A percentile compares a stretch with the other conserved stretches of the same genome.
phyloP scores from a whole-genome alignment of 345 rosid genomes.

The Cochlearia excelsa region DNA sequence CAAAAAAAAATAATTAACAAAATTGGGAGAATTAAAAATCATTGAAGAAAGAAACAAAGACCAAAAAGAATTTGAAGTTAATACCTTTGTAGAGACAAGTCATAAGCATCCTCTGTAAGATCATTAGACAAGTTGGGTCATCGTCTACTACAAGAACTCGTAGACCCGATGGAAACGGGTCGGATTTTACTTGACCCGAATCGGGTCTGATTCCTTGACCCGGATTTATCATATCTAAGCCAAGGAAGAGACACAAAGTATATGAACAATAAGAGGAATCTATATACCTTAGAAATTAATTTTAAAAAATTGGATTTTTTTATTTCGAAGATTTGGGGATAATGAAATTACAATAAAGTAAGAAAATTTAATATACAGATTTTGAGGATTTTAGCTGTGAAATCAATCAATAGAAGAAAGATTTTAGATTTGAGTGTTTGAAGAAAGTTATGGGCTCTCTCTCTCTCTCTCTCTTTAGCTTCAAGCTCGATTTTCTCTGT shows the following conservation, averaged over 20 bases:
- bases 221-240: conserved; percentile 29
- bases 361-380: conserved; percentile 33
- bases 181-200: conserved; percentile 33
- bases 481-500: neutral
- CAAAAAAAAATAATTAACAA: neutral
- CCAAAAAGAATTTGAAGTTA: neutral
- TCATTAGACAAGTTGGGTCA: conserved; percentile 88
- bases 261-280: conserved; percentile 19
- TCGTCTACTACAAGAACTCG: conserved; percentile 93
- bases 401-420: no score
- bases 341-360: neutral
- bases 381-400: neutral
- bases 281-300: conserved; percentile 7
- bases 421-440: neutral
- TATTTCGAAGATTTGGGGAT: conserved; percentile 28
- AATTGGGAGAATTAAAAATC: conserved; percentile 1
- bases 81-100: conserved; percentile 79
- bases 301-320: conserved; percentile 11
- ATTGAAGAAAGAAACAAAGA: no score
- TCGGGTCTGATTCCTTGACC: conserved; percentile 39
- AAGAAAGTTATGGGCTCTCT: neutral
- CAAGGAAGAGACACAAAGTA: conserved; percentile 15
- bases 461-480: neutral
- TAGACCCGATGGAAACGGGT: conserved; percentile 76
- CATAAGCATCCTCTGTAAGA: conserved; percentile 86